Base-by-base conservation (phyloP, 2,329 filamentous ascomycete species). In the Trichoderma gracile region DNA sequence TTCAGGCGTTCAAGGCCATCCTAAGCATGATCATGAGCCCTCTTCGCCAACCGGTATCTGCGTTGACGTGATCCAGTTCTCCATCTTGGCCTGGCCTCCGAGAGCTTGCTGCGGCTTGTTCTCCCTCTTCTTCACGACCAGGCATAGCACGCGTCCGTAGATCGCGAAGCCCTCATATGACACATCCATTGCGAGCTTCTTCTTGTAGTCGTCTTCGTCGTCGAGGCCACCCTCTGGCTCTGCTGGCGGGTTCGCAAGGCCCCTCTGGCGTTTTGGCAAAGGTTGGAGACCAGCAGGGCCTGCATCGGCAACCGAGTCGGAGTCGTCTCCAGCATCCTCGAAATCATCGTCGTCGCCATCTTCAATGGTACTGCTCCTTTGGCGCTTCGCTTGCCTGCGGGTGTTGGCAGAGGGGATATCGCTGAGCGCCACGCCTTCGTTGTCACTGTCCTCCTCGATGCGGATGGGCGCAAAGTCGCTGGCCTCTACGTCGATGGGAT, bases 81-180 rank as follows among this genome's bases (percentile, higher is more conserved):
- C 90, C 90, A 94, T 92, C 76, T 87, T 82, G 63, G 86, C 88
- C 73, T 90, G 89, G 47, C 86, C 86, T 53, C 78, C 79, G 12
- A 79, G 77, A 62, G 69, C 71, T 64, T 73, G 72, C 64, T 71
- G 76, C 53, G 76, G 74, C 69, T 78, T 83, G 69, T 77, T 83
- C 68, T 88, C 89, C 67, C 89, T 88, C 74, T 89, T 91, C 76
- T 87, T 89, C 72, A 99, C 89, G 9, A 99, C 90, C 65, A 99
- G 82, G 76, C 93, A 98, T 27, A 99, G 81, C 53, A 97, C 92
- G 70, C 92, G 90, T 12, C 95, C 93, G 78, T 97, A 96, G 73
- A 99, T 97, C 71, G 90, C 91, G 78, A 98, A 98, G 9, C 95
- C 94, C 72, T 98, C 93, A 77, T 98, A 99, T 15, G 88, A 89